Base-by-base conservation (phyloP, 805 yeast genomes). In the Lachancea meyersii region DNA sequence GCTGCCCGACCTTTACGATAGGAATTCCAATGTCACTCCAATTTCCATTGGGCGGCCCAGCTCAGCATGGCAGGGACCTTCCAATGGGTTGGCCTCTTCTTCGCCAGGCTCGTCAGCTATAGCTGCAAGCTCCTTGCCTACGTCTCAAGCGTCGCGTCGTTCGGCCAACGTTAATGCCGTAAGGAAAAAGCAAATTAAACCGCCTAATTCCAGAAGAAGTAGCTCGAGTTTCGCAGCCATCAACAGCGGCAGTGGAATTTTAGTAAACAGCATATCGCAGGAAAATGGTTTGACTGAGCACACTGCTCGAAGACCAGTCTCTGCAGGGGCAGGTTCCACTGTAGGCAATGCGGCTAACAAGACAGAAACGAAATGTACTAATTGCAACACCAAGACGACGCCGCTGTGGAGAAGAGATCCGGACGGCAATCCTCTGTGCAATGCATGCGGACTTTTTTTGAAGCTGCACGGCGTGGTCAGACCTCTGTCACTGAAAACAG, bases 351-450 rank as follows among this genome's bases (percentile, higher is more conserved):
- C 40, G 3, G 38, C 23, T 14, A 31, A 36, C 31, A 47, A 45
- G 14, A 41, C 44, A 17, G 54, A 48, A 22, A 70, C 68, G 2
- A 69, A 67, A 35, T 89, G 97, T 63, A 79, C 89, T 18, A 91
- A 89, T 63, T 89, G 97, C 63, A 81, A 80, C 50, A 89, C 97
- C 0, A 77, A 72, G 49, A 88, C 91, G 9, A 89, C 97, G 0
- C 97, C 97, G 2, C 62, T 91, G 21, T 91, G 97, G 97, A 71
- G 97, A 53, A 73, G 96, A 42, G 87, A 87, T 55, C 84, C 95
- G 0, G 80, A 79, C 46, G 97, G 97, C 1, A 81, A 85, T 55
- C 93, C 96, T 0, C 67, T 91, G 48, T 89, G 97, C 64, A 89
- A 89, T 62, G 97, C 97, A 0, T 89, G 97, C 67, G 97, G 97